A percentile compares a stretch with the other conserved stretches of the same genome.
Evolutionary conservation across 176 grass and related monocot genomes (phyloP).

Genomic region (Triticum dicoccoides): DNA sequence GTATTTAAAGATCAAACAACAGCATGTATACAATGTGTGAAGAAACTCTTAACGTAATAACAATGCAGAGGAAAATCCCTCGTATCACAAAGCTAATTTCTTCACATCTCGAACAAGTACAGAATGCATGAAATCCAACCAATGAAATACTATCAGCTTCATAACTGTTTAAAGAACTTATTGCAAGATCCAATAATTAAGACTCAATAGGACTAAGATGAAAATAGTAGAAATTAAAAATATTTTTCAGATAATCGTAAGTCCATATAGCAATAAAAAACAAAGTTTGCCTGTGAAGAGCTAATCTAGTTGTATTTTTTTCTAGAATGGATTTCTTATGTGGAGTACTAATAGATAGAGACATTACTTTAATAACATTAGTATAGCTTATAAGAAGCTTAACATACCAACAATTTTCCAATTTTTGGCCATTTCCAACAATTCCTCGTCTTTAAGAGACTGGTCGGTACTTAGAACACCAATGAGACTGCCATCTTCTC

Average conservation of each 20-base stretch:
- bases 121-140: neutral
- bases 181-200: neutral
- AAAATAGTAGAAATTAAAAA: neutral
- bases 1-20: neutral
- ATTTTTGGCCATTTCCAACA: constrained; percentile 70
- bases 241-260: neutral
- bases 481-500: constrained; percentile 97
- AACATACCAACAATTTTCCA: constrained; percentile 96
- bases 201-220: neutral
- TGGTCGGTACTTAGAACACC: constrained; percentile 91
- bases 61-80: neutral
- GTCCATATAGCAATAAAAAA: neutral
- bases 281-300: too few species aligned
- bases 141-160: neutral
- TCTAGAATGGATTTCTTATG: too few species aligned
- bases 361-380: neutral
- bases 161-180: neutral
- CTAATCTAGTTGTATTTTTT: too few species aligned
- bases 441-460: constrained; percentile 58
- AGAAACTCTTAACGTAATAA: neutral
- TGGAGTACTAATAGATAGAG: neutral
- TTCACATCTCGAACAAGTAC: neutral
- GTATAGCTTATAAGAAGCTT: neutral
- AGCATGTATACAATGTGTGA: neutral
- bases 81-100: neutral